Evolutionary conservation across 1,284 basidiomycete genomes (phyloP), one percentile per base, ranked within the genome.

Genomic region (Cystobasidium slooffiae): DNA sequence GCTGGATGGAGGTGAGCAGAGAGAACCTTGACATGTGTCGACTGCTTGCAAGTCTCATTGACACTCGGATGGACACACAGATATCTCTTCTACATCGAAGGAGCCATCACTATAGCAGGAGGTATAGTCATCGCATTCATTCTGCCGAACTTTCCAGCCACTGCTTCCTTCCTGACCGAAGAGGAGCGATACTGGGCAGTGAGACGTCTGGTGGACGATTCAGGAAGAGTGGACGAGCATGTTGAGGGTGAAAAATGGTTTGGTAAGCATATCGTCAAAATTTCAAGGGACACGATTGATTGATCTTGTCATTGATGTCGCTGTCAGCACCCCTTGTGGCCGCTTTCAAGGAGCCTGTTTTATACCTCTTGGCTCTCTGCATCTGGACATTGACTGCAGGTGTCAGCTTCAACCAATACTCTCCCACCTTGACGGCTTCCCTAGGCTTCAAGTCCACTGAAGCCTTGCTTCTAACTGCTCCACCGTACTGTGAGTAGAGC

Each of bases 171-270:
- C 85, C 82, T 92, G 75, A 82, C 85, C n/a, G 82, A 83, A 0
- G 83, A 84, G 8, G 89, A 92, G 78, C 84, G 85, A 12, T 85
- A 85, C 7, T 84, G 92, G 18, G 90, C 90, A 1, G 88, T 89
- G 79, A 86, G 87, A 0, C 87, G 91, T 7, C 84, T 92, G 39
- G 85, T 88, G 0, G 90, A 91, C 79, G 90, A 91, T 80, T 88
- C 87, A 18, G 89, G 89, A 0, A 89, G 90, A 81, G 87, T 88
- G 0, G 89, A 90, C 75, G 82, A 86, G 76, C 89, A 89, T 77
- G 53, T 53, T 5, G 46, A 53, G 16, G 41, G 41, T 18, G 66
- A 65, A 43, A 20, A 20, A 31, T 65, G 62, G 62, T 16, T n/a
- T 16, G 20, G 62, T 65, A 44, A 65, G 62, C 22, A 39, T 41